These are phyloP conservation scores for Ormosia emarginata DNA, from an alignment of 306 rosid genomes.

Conservation along the genomic window DNA sequence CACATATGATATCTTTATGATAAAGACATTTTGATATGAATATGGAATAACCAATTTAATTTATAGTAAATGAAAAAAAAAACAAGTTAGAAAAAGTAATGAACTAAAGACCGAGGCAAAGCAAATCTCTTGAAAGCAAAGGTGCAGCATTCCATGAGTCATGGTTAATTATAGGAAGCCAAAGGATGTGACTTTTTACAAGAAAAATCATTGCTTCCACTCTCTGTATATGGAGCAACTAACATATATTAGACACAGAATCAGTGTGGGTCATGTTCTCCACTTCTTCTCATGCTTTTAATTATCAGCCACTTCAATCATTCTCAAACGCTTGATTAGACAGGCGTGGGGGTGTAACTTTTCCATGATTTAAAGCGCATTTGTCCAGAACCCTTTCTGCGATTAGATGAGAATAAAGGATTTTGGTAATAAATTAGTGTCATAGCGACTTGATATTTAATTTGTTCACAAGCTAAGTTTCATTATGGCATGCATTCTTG, in stretches of 20 bases:
- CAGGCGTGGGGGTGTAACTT: slow-evolving; percentile 42
- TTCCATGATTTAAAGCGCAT: slow-evolving; percentile 44
- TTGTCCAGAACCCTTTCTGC: slow-evolving; percentile 23
- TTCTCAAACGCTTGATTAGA: slow-evolving; percentile 49
- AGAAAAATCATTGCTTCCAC: slow-evolving; percentile 38
- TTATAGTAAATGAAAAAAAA: neutral
- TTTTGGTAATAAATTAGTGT: neutral
- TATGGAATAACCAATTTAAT: neutral
- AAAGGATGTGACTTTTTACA: slow-evolving; percentile 18
- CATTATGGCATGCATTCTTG: slow-evolving; percentile 24
- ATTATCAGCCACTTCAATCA: slow-evolving; percentile 19
- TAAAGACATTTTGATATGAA: slow-evolving; percentile 25
- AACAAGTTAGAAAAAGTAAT: neutral
- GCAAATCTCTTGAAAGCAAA: slow-evolving; percentile 7
- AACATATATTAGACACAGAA: slow-evolving; percentile 34
- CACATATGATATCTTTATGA: slow-evolving; percentile 38
- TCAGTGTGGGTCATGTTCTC: slow-evolving; percentile 45
- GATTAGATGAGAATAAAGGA: slow-evolving; percentile 31
- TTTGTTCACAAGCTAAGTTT: neutral
- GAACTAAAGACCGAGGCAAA: neutral
- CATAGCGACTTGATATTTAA: neutral
- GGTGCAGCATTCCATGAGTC: neutral
- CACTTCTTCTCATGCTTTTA: slow-evolving; percentile 25
- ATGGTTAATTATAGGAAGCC: slow-evolving; percentile 13
- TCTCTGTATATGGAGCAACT: slow-evolving; percentile 31